Conservation (phyloP, 176 grass and related monocot genomes). For the Areca catechu region DNA sequence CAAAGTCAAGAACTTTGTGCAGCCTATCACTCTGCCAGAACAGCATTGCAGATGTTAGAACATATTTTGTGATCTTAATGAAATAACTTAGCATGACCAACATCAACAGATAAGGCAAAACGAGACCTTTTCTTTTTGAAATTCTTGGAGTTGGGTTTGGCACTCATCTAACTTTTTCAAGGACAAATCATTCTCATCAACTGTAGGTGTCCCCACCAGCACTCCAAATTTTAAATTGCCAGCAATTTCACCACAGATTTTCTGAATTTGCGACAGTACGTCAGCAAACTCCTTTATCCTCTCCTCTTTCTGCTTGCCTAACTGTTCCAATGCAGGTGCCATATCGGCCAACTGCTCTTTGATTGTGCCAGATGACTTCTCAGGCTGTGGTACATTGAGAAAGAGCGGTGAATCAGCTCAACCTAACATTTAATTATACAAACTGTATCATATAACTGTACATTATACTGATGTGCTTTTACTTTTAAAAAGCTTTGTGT, state of each 20-base stretch:
- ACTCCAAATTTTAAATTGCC: conserved; percentile 61
- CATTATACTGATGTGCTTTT: too few relatives aligned
- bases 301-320: conserved; percentile 81
- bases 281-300: conserved; percentile 64
- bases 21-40: conserved; percentile 63
- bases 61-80: too few relatives aligned
- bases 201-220: conserved; percentile 54
- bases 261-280: conserved; percentile 76
- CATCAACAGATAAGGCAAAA: background rate
- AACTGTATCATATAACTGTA: too few relatives aligned
- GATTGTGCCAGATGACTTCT: conserved; percentile 87
- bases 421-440: too few relatives aligned
- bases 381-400: conserved; percentile 37
- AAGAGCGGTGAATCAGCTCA: background rate
- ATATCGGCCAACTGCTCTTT: conserved; percentile 88
- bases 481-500: too few relatives aligned
- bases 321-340: conserved; percentile 71
- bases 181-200: conserved; percentile 83
- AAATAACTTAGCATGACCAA: background rate
- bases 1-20: conserved; percentile 89
- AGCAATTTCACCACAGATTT: conserved; percentile 88
- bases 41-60: too few relatives aligned
- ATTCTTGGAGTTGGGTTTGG: conserved; percentile 73
- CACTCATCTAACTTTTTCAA: conserved; percentile 81
- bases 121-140: conserved; percentile 96